These are phyloP conservation scores for Saccharomycopsis sp. DNA, from an alignment of 805 yeast species.

Conservation along the genomic window DNA sequence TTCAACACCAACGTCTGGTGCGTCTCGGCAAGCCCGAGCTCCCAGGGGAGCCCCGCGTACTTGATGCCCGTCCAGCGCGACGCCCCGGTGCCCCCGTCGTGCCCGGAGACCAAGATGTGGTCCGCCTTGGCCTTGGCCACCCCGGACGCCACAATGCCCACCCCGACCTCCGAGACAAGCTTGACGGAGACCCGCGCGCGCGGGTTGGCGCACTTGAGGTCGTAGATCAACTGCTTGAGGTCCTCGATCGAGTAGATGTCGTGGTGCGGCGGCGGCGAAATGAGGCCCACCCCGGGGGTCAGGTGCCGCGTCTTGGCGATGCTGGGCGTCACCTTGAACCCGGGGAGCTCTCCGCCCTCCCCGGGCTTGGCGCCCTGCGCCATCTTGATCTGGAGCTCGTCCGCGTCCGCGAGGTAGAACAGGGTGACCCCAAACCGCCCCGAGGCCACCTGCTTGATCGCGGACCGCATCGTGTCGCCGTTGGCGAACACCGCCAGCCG, in stretches of 20 bases:
- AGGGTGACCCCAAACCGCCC: conserved; percentile 98
- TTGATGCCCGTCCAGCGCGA: conserved; percentile 96
- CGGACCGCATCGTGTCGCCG: conserved; percentile 98
- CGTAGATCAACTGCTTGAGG: conserved; percentile 92
- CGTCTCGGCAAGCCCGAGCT: conserved; percentile 94
- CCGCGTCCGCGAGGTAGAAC: conserved; percentile 89
- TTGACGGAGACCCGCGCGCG: conserved; percentile 95
- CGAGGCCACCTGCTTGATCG: conserved; percentile 95
- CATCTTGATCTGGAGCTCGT: conserved; percentile 95
- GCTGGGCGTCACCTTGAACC: conserved; percentile 78
- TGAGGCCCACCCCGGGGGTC: conserved; percentile 92
- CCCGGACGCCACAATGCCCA: conserved; percentile 98
- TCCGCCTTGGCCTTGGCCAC: conserved; percentile 99
- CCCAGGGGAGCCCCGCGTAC: conserved; percentile 98
- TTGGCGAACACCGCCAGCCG: conserved; percentile 71
- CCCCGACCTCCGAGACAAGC: conserved; percentile 97
- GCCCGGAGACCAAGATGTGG: conserved; percentile 91
- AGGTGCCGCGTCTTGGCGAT: conserved; percentile 96
- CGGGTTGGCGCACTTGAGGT: conserved; percentile 94
- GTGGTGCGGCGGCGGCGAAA: conserved; percentile 98
- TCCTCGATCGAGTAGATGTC: conserved; percentile 98
- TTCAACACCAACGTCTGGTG: conserved; percentile 95
- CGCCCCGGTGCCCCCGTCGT: conserved; percentile 99
- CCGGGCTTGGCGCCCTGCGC: conserved; percentile 99
- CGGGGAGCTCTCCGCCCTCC: conserved; percentile 98